Evolutionary conservation across 164 flowering plant species (phyloP).

Genomic region (Vitis amurensis): DNA sequence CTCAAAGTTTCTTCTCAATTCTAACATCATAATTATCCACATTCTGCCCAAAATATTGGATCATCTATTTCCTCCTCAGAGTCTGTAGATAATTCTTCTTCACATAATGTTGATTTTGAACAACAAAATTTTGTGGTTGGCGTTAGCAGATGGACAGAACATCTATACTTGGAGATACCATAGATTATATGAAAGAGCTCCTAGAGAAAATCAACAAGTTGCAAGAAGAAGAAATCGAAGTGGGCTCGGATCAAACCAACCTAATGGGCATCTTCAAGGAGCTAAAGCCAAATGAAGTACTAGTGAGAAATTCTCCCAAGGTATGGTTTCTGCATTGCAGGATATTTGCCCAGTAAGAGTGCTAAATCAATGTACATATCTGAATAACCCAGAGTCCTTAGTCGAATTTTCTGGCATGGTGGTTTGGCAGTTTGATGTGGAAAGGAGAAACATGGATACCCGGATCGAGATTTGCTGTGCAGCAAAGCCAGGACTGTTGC

Average conservation of each 20-base stretch:
- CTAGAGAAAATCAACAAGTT: slow-evolving; percentile 61
- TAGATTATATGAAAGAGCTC: slow-evolving; percentile 86
- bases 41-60: no score
- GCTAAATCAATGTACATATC: no score
- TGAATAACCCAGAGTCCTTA: no score
- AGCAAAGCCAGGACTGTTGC: slow-evolving; percentile 67
- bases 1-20: no score
- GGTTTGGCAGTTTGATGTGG: slow-evolving; percentile 70
- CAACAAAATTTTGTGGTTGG: not conserved
- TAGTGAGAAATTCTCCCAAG: slow-evolving; percentile 74
- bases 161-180: slow-evolving; percentile 90
- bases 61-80: no score
- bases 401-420: not conserved
- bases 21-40: no score
- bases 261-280: slow-evolving; percentile 48
- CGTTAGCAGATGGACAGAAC: slow-evolving; percentile 85
- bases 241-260: slow-evolving; percentile 33
- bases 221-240: slow-evolving; percentile 48
- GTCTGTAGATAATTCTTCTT: not conserved
- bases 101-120: not conserved
- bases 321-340: slow-evolving; percentile 25
- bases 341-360: no score
- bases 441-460: slow-evolving; percentile 61
- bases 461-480: slow-evolving; percentile 68
- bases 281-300: slow-evolving; percentile 48